Percentiles rank a stretch among this genome's conserved stretches.
Conservation (phyloP, 2,329 filamentous ascomycete genomes). For the Pezicula rhizophila region DNA sequence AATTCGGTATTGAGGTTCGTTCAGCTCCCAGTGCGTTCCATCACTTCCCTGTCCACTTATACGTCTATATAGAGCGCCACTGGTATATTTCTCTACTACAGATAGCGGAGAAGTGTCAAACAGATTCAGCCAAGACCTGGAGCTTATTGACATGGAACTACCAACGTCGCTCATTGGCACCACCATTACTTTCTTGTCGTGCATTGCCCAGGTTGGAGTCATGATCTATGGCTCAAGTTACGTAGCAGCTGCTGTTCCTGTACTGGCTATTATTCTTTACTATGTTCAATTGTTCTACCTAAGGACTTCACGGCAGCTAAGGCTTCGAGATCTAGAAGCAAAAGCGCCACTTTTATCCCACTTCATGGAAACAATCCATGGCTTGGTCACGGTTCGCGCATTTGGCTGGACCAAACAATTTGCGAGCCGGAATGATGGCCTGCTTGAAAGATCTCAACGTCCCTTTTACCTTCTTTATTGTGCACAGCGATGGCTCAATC, state of each 20-base stretch:
- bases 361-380: conserved; percentile 40
- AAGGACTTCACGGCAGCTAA: conserved; percentile 43
- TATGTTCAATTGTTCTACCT: conserved; percentile 37
- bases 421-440: conserved; percentile 5
- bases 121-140: conserved; percentile 22
- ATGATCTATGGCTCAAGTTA: conserved; percentile 28
- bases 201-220: conserved; percentile 28
- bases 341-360: conserved; percentile 40
- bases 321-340: conserved; percentile 40
- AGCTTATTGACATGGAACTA: conserved; percentile 24
- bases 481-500: conserved; percentile 49
- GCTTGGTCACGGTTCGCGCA: conserved; percentile 38
- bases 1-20: background rate
- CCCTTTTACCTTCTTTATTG: conserved; percentile 50
- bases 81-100: conserved; percentile 8
- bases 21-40: background rate
- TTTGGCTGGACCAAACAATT: conserved; percentile 34
- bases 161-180: conserved; percentile 4
- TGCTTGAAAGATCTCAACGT: conserved; percentile 46
- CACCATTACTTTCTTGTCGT: background rate
- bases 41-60: background rate
- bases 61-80: conserved; percentile 1
- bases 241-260: conserved; percentile 19
- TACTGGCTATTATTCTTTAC: conserved; percentile 10
- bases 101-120: conserved; percentile 8